These are phyloP conservation scores for Tubosaeta brunneosetosa DNA, from an alignment of 768 basidiomycete species.

Conservation along the genomic window DNA sequence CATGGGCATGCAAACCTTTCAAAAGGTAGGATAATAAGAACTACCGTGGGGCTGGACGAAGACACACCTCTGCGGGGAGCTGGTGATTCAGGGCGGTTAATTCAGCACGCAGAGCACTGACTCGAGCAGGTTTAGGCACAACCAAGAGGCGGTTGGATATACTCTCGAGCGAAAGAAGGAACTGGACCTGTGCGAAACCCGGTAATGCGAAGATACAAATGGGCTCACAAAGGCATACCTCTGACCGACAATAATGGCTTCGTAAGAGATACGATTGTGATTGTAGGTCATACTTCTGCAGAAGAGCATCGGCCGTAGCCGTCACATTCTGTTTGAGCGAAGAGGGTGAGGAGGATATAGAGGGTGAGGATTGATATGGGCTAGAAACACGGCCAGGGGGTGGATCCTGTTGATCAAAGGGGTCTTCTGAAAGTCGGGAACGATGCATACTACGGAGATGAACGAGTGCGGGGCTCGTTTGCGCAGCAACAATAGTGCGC, in stretches of 20 bases:
- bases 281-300: conserved; percentile 62
- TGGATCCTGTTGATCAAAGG: conserved; percentile 62
- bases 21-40: conserved; percentile 5
- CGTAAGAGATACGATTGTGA: conserved; percentile 72
- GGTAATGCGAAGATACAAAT: background rate
- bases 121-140: conserved; percentile 88
- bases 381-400: conserved; percentile 34
- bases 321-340: conserved; percentile 42
- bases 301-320: conserved; percentile 48
- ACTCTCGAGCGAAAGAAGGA: conserved; percentile 82
- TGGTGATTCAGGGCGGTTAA: conserved; percentile 93
- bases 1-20: conserved; percentile 80
- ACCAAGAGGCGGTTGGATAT: conserved; percentile 90
- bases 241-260: conserved; percentile 84
- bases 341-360: conserved; percentile 47
- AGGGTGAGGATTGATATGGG: conserved; percentile 70
- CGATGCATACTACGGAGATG: conserved; percentile 50
- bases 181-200: conserved; percentile 56
- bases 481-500: conserved; percentile 57
- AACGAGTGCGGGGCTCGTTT: conserved; percentile 69
- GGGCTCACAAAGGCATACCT: conserved; percentile 47
- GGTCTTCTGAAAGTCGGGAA: conserved; percentile 65
- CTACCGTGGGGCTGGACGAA: background rate
- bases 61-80: conserved; percentile 84
- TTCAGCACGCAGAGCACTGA: conserved; percentile 95